Evolutionary conservation across 192 early-diverging fungal species (phyloP), one percentile per base, ranked within the genome.

Genomic region (Backusella westeae): DNA sequence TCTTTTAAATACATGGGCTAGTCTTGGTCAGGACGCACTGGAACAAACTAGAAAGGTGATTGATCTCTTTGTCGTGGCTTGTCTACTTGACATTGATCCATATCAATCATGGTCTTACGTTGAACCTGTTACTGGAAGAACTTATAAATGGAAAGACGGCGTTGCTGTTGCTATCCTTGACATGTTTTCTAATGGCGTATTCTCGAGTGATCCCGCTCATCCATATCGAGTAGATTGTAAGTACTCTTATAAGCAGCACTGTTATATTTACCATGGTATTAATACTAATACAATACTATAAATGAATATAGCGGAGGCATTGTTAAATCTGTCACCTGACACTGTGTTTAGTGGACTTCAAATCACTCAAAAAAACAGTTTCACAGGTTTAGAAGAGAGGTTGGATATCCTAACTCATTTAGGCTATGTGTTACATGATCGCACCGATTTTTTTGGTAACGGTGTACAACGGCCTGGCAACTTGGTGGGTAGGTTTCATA

Each of bases 81-180:
- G 96, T 19, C 87, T 98, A 6, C 82, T 98, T 19, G 96, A 98
- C 73, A 93, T 95, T 2, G 95, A 95, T 0, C 94, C 96, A 0
- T 94, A 94, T 5, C 86, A 87, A 73, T 39, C 81, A 17, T 98
- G 96, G 96, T 84, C 81, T 26, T 98, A 90, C 80, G 75, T 81
- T 34, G 91, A 94, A 76, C 73, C 75, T 17, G 78, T 82, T 10
- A 68, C 87, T 1, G 84, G 90, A 14, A 53, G 74, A 10, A 77
- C 79, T 8, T 87, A 91, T 75, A 80, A 81, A 35, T 84, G 96
- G 29, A 91, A 91, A 0, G 96, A 98, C 75, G 96, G 96, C 0
- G 75, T 98, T 59, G 96, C 92, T 1, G 82, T 98, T 59, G 96
- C 96, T 6, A 88, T 90, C 0, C 76, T 96, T 42, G 87, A 94